These are phyloP conservation scores for Penicillium sp. DNA, from an alignment of 2,329 filamentous ascomycete species.

Conservation along the genomic window DNA sequence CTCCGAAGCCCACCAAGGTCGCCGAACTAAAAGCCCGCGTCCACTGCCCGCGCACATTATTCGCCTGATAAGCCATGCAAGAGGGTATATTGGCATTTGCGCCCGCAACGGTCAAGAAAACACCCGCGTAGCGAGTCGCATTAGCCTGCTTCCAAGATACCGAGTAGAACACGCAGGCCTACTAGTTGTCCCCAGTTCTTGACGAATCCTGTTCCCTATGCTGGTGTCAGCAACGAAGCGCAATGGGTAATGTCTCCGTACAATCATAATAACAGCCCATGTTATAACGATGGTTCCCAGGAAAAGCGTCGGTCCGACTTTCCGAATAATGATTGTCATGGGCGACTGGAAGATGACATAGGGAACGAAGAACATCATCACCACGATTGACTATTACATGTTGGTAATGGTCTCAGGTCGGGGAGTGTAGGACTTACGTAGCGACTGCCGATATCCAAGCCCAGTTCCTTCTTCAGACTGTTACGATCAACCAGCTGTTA, in stretches of 20 bases:
- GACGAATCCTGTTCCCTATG: slow-evolving; percentile 29
- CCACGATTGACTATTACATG: slow-evolving; percentile 25
- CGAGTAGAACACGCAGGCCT: slow-evolving; percentile 25
- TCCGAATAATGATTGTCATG: slow-evolving; percentile 30
- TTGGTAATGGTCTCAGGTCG: not conserved
- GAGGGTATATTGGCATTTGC: slow-evolving; percentile 73
- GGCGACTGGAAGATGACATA: slow-evolving; percentile 32
- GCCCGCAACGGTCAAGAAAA: slow-evolving; percentile 71
- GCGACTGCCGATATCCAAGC: slow-evolving; percentile 12
- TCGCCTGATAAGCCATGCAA: slow-evolving; percentile 74
- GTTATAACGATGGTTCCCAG: slow-evolving; percentile 26
- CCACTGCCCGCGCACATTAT: slow-evolving; percentile 85
- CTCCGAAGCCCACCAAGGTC: slow-evolving; percentile 69
- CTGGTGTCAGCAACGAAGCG: slow-evolving; percentile 2
- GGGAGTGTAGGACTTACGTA: slow-evolving; percentile 13
- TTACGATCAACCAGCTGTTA: not conserved
- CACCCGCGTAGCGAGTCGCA: slow-evolving; percentile 64
- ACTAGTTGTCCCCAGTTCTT: slow-evolving; percentile 29
- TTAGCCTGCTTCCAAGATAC: slow-evolving; percentile 47
- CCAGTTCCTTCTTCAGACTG: slow-evolving; percentile 16
- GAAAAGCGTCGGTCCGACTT: slow-evolving; percentile 29
- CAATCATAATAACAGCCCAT: slow-evolving; percentile 30
- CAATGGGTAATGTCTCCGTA: slow-evolving; percentile 8
- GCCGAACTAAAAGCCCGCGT: slow-evolving; percentile 77
- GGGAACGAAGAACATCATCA: slow-evolving; percentile 33